Base-by-base conservation (phyloP, 2,329 filamentous ascomycete species). In the Trichoderma koningii region DNA sequence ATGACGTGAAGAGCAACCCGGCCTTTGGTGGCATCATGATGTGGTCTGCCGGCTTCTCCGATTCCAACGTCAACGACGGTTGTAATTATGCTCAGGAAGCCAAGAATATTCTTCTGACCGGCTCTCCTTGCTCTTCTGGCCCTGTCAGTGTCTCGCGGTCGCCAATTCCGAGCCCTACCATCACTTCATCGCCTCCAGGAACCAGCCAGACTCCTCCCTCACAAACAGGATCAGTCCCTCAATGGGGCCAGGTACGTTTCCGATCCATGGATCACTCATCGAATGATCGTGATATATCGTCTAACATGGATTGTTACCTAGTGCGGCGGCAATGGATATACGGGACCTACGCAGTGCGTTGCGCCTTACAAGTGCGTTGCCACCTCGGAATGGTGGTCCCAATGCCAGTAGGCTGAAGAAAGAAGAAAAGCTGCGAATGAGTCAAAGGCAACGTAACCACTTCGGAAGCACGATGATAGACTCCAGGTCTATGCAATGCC, bases 21-120 rank as follows among this genome's bases (percentile, higher is more conserved):
- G 67, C 73, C 59, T 77, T 78, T 65, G 76, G 73, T 2, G 76
- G 76, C 64, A 67, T 76, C 26, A 78, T 78, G 78, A 76, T 79
- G 74, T 80, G 78, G 77, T 73, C 72, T 34, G 78, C 78, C 14
- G 77, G 76, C 1, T 79, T 77, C 65, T 79, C 76, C 0, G 78
- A 80, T 68, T 71, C 61, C 19, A 70, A 71, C 42, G 68, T 69
- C 42, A 68, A 64, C 59, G 72, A 78, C 65, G 76, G 75, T 3
- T 79, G 77, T 70, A 79, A 71, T 12, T 80, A 78, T 64, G 77
- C 55, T 3, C 72, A 51, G 48, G 26, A 51, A 51, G 1, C 6
- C 17, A 28, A 51, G 23, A 30, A 51, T 30, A 19, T 19, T 47
- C 76, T 21, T 28, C n/a, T 62, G 10, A 62, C 51, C 6, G 64